Evolutionary conservation across 73 alveolate genomes (phyloP).

Genomic region (Breviolum minutum): DNA sequence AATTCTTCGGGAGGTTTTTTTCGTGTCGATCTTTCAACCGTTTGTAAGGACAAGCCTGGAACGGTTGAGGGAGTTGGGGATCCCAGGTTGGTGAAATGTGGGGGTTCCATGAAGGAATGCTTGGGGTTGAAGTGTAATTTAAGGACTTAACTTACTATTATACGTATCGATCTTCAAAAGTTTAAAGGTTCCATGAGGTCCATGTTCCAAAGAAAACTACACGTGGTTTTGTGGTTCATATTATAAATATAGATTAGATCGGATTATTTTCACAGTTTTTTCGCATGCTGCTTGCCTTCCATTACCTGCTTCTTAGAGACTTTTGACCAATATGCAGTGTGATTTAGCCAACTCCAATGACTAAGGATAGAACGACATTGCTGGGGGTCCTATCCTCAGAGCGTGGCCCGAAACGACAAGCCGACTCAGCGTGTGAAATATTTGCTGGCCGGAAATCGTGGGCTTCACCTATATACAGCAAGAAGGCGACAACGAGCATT

Average conservation of each 20-base stretch:
- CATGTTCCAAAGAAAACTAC: too few relatives aligned
- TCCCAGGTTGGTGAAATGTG: too few relatives aligned
- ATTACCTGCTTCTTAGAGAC: neutral
- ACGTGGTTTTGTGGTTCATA: too few relatives aligned
- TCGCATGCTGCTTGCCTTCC: neutral
- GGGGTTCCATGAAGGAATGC: too few relatives aligned
- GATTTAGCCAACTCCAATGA: neutral
- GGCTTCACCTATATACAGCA: neutral
- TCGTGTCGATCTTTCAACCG: neutral
- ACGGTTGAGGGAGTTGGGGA: conserved; percentile 4
- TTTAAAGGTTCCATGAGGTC: too few relatives aligned
- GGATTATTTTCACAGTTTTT: neutral
- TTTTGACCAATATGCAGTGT: neutral
- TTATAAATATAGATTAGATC: neutral
- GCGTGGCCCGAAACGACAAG: too few relatives aligned
- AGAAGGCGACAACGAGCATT: neutral
- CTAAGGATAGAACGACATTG: conserved; percentile 70
- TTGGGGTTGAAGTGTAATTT: neutral
- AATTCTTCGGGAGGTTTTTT: neutral
- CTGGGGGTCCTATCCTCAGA: conserved; percentile 52
- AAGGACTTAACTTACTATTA: too few relatives aligned
- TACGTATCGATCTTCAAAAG: too few relatives aligned
- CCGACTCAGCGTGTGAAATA: neutral
- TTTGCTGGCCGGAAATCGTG: neutral
- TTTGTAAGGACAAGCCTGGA: conserved; percentile 27